Base-by-base conservation (phyloP, 2,329 filamentous ascomycete genomes). In the Ceratocystis cubensis region DNA sequence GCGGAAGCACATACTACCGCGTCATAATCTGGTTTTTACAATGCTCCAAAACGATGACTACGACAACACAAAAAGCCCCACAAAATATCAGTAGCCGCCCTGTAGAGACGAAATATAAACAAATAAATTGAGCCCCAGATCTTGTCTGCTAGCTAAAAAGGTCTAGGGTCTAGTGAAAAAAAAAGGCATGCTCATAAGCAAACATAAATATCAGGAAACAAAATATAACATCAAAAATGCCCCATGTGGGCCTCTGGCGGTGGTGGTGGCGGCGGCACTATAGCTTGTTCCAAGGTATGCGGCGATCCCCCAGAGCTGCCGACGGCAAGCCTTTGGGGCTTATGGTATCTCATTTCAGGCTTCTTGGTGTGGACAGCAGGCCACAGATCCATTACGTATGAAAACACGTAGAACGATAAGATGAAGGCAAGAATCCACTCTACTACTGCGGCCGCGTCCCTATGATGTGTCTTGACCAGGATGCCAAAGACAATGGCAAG, bases 351-450 rank as follows among this genome's bases (percentile, higher is more conserved):
- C 41, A 44, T 65, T 37, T 65, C 64, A 33, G 64, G 64, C 70
- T 77, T 74, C 70, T 81, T 84, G 10, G 85, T 88, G 69, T 82
- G 79, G 1, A 88, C 79, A 10, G 90, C 89, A 0, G 94, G 94
- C 70, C 89, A 81, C 63, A 99, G 84, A 76, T 99, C 93, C 73
- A 96, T 81, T 72, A 88, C 82, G 79, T 96, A 97, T 69, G 88
- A 91, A 69, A 93, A 82, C 69, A 95, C 81, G 77, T 96, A 97
- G 73, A 92, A 88, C 65, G 88, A 89, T 77, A 92, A 96, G 73
- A 96, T 80, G 73, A 96, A 85, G 41, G 91, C 84, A 70, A 96
- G 85, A 68, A 84, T 73, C 84, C 84, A 87, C 77, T 97, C 93
- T 41, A 96, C 75, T 5, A 91, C 94, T 48, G 87, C 90, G 1